Evolutionary conservation across 140 eudicot species (phyloP), one percentile per base, ranked within the genome.

Genomic region (Stevia rebaudiana): DNA sequence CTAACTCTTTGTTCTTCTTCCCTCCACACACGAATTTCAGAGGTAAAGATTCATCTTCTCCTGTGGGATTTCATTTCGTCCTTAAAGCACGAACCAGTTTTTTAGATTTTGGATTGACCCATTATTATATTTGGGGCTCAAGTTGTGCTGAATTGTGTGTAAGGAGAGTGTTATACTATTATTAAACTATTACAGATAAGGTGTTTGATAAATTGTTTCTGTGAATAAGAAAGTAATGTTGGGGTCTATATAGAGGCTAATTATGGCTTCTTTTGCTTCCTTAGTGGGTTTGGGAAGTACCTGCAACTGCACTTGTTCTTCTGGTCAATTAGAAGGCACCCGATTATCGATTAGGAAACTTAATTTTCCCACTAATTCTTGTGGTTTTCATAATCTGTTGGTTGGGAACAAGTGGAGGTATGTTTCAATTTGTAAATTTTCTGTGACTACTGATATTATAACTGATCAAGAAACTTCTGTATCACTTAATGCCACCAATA

Each of bases 281-380:
- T 76, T 83, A 19, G 95, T 83, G 70, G 84, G 86, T 78, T 88
- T 92, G 68, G 96, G 98, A 70, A 83, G 94, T 67, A 70, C 61
- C 54, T 82, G 82, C 68, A 75, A 75, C 54, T 82, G 82, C 68
- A 75, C 76, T 28, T 70, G 80, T 74, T 85, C 94, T 47, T 63
- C 83, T 10, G 82, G 87, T 54, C 74, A 75, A 49, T 75, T 75
- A 18, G 90, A 88, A 61, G 84, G 84, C 3, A 70, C 86, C 8
- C 77, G 77, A 43, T 79, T 86, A n/a, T 76, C 87, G 2, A 75
- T 77, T 67, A 75, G 81, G 50, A 72, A 76, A 51, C 80, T 83
- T 61, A 70, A 77, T 70, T 54, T 79, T 7, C 76, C 71, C 21
- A 79, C 69, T 48, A 73, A 75, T 73, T 67, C 65, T 76, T 65